A percentile compares a stretch with the other conserved stretches of the same genome.
Conservation (phyloP, 139 green algal genomes). For the Chlorella sorokiniana region DNA sequence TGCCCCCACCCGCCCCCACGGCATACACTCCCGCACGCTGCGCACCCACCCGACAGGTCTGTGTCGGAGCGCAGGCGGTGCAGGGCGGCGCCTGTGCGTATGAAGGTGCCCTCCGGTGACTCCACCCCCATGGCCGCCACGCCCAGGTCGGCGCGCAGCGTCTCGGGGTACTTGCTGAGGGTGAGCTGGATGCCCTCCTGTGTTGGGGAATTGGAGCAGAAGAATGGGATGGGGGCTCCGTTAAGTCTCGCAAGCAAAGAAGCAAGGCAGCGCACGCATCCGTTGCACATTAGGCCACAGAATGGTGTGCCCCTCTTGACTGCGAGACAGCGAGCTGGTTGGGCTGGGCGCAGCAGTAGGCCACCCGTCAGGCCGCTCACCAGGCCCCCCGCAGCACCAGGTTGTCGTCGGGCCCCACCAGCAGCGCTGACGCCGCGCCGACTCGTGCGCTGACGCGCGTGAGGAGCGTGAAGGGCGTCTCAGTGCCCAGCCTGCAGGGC, state of each 20-base stretch:
- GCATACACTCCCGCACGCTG: neutral
- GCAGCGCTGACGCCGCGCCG: slow-evolving; percentile 45
- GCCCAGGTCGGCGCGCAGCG: slow-evolving; percentile 50
- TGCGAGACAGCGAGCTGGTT: too few species aligned
- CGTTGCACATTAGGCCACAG: too few species aligned
- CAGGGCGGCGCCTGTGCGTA: slow-evolving; percentile 59
- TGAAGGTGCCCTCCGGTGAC: slow-evolving; percentile 64
- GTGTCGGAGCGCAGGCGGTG: slow-evolving; percentile 20
- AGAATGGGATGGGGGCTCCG: neutral
- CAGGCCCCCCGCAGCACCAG: slow-evolving; percentile 52
- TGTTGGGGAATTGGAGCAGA: neutral
- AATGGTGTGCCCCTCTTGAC: too few species aligned
- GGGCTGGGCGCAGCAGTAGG: too few species aligned
- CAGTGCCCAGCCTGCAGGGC: slow-evolving; percentile 26
- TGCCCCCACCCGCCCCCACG: neutral
- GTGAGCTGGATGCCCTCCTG: slow-evolving; percentile 43
- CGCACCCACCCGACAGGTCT: slow-evolving; percentile 22
- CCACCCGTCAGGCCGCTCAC: too few species aligned
- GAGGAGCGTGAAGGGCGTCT: slow-evolving; percentile 65
- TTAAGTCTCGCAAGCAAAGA: neutral
- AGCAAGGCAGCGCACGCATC: neutral
- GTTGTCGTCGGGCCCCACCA: slow-evolving; percentile 44
- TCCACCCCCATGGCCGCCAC: slow-evolving; percentile 65
- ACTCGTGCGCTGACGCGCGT: slow-evolving; percentile 51
- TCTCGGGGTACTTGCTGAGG: slow-evolving; percentile 56